These are phyloP conservation scores for Fusarium robinianum DNA, from an alignment of 2,329 filamentous ascomycete genomes.

Conservation along the genomic window DNA sequence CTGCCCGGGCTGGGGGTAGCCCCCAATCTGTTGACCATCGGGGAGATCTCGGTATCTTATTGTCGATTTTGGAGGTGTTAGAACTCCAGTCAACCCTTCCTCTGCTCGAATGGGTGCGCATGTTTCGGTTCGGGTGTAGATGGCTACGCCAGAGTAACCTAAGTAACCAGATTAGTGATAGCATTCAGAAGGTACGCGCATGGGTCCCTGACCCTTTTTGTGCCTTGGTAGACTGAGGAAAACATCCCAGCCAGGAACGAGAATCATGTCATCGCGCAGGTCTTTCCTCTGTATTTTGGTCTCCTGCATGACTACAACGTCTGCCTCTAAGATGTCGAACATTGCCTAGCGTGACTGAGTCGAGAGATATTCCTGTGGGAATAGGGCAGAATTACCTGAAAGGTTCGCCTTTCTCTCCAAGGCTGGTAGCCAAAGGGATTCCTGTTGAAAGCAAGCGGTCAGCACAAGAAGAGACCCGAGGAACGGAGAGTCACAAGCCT, in stretches of 20 bases:
- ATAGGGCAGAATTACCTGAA: constrained; percentile 55
- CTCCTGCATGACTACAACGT: constrained; percentile 95
- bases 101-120: constrained; percentile 89
- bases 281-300: constrained; percentile 96
- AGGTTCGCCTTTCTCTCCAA: constrained; percentile 74
- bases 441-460: constrained; percentile 45
- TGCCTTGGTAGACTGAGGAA: constrained; percentile 91
- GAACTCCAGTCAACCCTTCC: constrained; percentile 86
- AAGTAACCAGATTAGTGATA: constrained; percentile 2
- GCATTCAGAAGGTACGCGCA: not conserved
- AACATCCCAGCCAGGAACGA: constrained; percentile 93
- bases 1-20: constrained; percentile 76
- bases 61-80: constrained; percentile 73
- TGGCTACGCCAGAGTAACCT: constrained; percentile 95
- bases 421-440: constrained; percentile 85
- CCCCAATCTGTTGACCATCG: constrained; percentile 77
- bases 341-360: constrained; percentile 73
- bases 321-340: constrained; percentile 91
- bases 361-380: not conserved
- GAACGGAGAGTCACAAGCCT: constrained; percentile 52
- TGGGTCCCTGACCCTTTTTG: constrained; percentile 74
- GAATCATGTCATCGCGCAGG: constrained; percentile 90
- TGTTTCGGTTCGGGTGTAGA: constrained; percentile 86
- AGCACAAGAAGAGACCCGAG: not conserved
- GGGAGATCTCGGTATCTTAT: constrained; percentile 77